Evolutionary conservation across 1,139 yeast species (phyloP), one percentile per base, ranked within the genome.

Genomic region (Kodamaea fungicola): DNA sequence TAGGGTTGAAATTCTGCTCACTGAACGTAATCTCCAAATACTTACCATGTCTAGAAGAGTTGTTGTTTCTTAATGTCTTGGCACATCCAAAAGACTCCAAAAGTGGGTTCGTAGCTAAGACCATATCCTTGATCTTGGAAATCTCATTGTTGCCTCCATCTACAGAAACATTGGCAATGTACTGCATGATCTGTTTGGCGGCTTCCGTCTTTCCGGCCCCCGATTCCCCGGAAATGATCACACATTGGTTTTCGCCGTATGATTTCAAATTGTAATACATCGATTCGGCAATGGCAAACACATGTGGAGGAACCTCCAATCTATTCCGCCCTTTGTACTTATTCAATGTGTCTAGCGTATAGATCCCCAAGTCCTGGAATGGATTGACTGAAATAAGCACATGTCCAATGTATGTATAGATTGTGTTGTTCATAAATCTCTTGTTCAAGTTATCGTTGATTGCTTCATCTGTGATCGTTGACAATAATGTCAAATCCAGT

Each of bases 201-300:
- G 98, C 97, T 63, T 92, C 98, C 6, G 98, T 92, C 61, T 92
- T 92, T 36, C 99, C 99, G 2, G 99, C 98, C 44, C 99, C 99
- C 1, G 97, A 88, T 61, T 94, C 99, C 37, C 99, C 99, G 5
- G 97, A 88, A 49, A 94, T 94, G 53, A 94, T 94, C 30, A 94
- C 98, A 74, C 98, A 92, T 61, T 94, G 98, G 59, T 83, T 89
- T 54, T 94, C 98, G 40, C 86, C 80, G 62, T 94, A 94, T 0
- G 95, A 84, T 63, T 90, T 90, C 80, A 94, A 77, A 59, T 90
- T 87, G 64, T 94, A 92, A 63, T 84, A 92, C 96, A 94, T 90
- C 28, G 95, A 69, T 62, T 94, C 99, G 12, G 99, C 98, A 53
- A 92, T 90, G 36, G 97, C 96, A 63, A 84, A 94, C 31, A 94